Percentiles rank a stretch among this genome's conserved stretches.
Conservation (phyloP, 352 stramenopile species). For the Pythium sp. region DNA sequence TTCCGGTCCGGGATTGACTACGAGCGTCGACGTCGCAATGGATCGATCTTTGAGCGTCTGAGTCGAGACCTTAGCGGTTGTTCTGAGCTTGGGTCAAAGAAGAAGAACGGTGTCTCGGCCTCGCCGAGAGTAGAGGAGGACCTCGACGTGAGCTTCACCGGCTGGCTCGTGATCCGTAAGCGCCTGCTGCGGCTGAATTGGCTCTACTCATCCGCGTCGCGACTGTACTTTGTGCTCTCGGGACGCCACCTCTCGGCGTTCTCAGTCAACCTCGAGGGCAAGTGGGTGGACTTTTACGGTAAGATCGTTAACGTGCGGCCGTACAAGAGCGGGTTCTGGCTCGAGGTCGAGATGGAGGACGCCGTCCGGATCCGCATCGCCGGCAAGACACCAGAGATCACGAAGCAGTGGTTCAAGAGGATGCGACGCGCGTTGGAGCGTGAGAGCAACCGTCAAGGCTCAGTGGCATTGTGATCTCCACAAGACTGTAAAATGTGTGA, state of each 20-base stretch:
- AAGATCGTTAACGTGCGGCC: slow-evolving; percentile 17
- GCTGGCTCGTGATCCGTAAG: slow-evolving; percentile 28
- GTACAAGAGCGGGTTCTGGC: slow-evolving; percentile 16
- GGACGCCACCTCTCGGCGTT: slow-evolving; percentile 30
- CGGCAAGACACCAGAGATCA: slow-evolving; percentile 6
- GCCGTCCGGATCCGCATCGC: slow-evolving; percentile 26
- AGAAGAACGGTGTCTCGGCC: not conserved
- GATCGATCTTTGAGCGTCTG: slow-evolving; percentile 23
- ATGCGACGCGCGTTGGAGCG: slow-evolving; percentile 10
- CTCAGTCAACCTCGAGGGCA: slow-evolving; percentile 38
- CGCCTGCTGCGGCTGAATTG: slow-evolving; percentile 20
- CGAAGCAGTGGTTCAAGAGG: slow-evolving; percentile 10
- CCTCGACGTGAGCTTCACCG: slow-evolving; percentile 20
- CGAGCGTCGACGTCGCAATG: slow-evolving; percentile 11
- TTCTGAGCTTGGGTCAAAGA: not conserved
- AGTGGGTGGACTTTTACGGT: slow-evolving; percentile 33
- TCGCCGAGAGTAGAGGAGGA: slow-evolving; percentile 6
- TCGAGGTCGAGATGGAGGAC: slow-evolving; percentile 14
- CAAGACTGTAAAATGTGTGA: too few relatives aligned
- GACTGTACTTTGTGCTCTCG: slow-evolving; percentile 38
- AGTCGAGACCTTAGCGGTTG: not conserved
- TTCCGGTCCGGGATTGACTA: slow-evolving; percentile 21
- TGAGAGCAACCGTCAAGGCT: not conserved
- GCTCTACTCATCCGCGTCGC: slow-evolving; percentile 17
- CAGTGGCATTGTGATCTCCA: not conserved